Base-by-base conservation (phyloP, 1,284 basidiomycete genomes). In the Mycosarcoma mackinlayi region DNA sequence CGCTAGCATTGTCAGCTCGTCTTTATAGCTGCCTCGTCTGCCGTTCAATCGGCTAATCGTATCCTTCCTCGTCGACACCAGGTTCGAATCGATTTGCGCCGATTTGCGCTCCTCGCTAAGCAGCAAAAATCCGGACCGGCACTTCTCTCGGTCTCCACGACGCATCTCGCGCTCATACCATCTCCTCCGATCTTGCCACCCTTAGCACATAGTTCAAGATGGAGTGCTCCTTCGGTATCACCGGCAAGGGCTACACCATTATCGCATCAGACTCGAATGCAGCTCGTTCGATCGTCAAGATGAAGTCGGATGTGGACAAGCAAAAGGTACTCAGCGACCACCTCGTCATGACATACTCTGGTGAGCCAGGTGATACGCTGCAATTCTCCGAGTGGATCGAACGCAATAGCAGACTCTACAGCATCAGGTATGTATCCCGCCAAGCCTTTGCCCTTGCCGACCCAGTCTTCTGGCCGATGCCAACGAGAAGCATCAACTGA, bases 301-400 rank as follows among this genome's bases (percentile, higher is more conserved):
- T 98, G 93, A 97, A 98, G 86, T 84, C 88, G 28, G 93, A 97
- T 85, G 92, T 94, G 85, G 95, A 98, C 87, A 98, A 98, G 86
- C 94, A 95, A 86, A 94, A 94, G 85, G 87, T 88, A 30, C 87
- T 98, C 33, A 90, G 92, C 71, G 90, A 94, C 35, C 92, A 97
- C 83, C 86, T 98, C 18, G 88, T 96, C 79, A 96, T 98, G 93
- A 90, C 94, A 0, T 94, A 91, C 84, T 92, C 92, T 75, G 94
- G 94, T 69, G 93, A 97, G 84, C 91, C 68, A 55, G 95, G 95
- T 64, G 96, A 98, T 83, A 98, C 96, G 23, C 86, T 96, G 25
- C 93, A 98, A 82, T 98, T 98, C 81, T 92, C 95, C 6, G 95
- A 99, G 84, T 99, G 88, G 79, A 88, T 98, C 71, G 94, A 98